These are phyloP conservation scores for Aegilops tauschii DNA, from an alignment of 176 grass and related monocot genomes.

Conservation along the genomic window DNA sequence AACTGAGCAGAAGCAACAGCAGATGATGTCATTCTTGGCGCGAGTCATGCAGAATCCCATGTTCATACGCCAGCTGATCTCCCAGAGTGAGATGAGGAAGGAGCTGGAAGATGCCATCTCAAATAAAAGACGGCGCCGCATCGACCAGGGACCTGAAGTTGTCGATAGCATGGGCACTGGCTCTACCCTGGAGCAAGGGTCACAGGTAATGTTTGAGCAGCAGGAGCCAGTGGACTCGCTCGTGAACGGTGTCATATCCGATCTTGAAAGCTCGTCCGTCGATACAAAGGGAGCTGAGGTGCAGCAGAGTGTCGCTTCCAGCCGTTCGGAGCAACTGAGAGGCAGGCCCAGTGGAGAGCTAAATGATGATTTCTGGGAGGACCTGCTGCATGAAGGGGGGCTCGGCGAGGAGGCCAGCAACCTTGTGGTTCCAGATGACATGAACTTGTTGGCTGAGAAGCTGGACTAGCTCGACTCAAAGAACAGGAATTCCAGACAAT, in stretches of 20 bases:
- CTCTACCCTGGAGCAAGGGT: slow-evolving; percentile 43
- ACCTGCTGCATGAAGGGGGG: slow-evolving; percentile 63
- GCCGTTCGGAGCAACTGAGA: slow-evolving; percentile 14
- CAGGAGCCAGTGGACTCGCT: slow-evolving; percentile 16
- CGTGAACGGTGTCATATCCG: slow-evolving; percentile 17
- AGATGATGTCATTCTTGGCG: slow-evolving; percentile 91
- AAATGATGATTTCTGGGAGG: slow-evolving; percentile 97
- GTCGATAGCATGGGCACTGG: slow-evolving; percentile 40
- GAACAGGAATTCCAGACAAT: background rate
- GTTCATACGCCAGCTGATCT: slow-evolving; percentile 61
- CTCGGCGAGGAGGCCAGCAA: slow-evolving; percentile 27
- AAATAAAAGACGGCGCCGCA: slow-evolving; percentile 74
- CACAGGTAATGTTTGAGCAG: slow-evolving; percentile 29
- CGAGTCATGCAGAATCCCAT: slow-evolving; percentile 75
- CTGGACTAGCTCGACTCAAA: slow-evolving; percentile 36
- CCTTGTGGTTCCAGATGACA: slow-evolving; percentile 32
- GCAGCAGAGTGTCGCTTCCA: background rate
- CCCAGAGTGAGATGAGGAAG: slow-evolving; percentile 66
- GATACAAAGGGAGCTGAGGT: slow-evolving; percentile 24
- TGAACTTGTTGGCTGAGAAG: slow-evolving; percentile 48
- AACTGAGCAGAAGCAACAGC: slow-evolving; percentile 86
- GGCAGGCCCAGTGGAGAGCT: slow-evolving; percentile 53
- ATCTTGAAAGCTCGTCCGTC: slow-evolving; percentile 41
- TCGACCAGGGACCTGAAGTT: slow-evolving; percentile 45
- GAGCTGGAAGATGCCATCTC: slow-evolving; percentile 69